Conservation (phyloP, 2,329 filamentous ascomycete species). For the Talaromyces sp. region DNA sequence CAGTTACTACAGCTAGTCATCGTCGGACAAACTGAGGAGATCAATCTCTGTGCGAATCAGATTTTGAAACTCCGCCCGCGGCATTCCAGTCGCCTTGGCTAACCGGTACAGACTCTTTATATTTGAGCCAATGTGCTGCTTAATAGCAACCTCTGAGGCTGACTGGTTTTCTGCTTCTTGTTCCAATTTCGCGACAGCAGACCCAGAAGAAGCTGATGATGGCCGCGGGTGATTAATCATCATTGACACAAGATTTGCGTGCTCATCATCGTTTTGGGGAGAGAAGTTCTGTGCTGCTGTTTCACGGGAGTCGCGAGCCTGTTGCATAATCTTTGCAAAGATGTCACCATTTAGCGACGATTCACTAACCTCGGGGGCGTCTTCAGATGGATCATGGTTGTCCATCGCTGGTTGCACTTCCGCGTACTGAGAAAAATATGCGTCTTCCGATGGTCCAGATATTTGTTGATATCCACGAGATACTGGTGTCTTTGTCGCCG, state of each 20-base stretch:
- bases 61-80: constrained; percentile 57
- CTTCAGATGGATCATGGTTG: constrained; percentile 59
- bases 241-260: constrained; percentile 24
- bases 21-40: constrained; percentile 55
- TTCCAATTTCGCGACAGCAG: constrained; percentile 55
- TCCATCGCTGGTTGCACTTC: constrained; percentile 65
- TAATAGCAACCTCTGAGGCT: constrained; percentile 58
- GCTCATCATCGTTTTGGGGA: constrained; percentile 22
- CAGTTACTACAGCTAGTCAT: constrained; percentile 28
- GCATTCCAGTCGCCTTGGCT: constrained; percentile 57
- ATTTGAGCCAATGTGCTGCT: constrained; percentile 62
- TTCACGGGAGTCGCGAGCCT: constrained; percentile 21
- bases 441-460: constrained; percentile 49
- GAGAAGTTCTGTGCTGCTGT: constrained; percentile 22
- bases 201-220: constrained; percentile 43
- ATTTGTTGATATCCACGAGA: constrained; percentile 26
- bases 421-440: constrained; percentile 61
- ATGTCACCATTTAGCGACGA: constrained; percentile 56
- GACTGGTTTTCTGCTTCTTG: constrained; percentile 50
- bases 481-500: constrained; percentile 40
- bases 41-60: constrained; percentile 60
- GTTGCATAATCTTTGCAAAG: constrained; percentile 41
- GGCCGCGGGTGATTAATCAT: constrained; percentile 44
- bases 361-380: constrained; percentile 45
- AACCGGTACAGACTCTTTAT: constrained; percentile 63